These are phyloP conservation scores for Cercophora sp. DNA, from an alignment of 495 filamentous ascomycete genomes.

Conservation along the genomic window DNA sequence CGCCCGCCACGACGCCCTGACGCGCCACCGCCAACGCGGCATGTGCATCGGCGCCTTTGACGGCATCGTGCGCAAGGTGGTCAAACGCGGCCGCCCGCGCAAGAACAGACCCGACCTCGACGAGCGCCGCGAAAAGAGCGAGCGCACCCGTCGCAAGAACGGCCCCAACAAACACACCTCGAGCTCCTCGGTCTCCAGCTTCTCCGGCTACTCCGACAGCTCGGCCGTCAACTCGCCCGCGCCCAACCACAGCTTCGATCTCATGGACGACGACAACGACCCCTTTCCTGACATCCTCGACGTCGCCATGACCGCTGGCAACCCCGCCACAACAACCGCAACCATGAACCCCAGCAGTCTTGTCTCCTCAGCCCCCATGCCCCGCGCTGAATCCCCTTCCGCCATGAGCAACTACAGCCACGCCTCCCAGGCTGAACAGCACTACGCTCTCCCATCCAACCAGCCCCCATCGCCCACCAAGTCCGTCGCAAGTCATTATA, in stretches of 20 bases:
- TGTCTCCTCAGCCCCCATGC: constrained; percentile 40
- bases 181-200: constrained; percentile 33
- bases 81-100: constrained; percentile 47
- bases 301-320: constrained; percentile 31
- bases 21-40: constrained; percentile 86
- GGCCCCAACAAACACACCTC: constrained; percentile 48
- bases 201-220: constrained; percentile 48
- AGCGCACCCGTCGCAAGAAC: constrained; percentile 49
- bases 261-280: constrained; percentile 46
- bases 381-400: constrained; percentile 28
- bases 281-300: constrained; percentile 40
- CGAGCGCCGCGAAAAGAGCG: constrained; percentile 61
- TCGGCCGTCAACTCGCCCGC: constrained; percentile 44
- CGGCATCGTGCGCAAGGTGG: constrained; percentile 63
- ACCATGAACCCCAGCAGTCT: constrained; percentile 40
- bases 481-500: constrained; percentile 32
- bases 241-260: constrained; percentile 31
- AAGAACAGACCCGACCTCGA: constrained; percentile 53
- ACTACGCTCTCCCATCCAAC: too few relatives aligned
- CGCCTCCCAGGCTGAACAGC: constrained; percentile 14
- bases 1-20: constrained; percentile 89
- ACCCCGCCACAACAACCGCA: constrained; percentile 5
- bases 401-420: constrained; percentile 31
- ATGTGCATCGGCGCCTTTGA: constrained; percentile 93
- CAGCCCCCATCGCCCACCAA: constrained; percentile 44